These are phyloP conservation scores for Teunomyces panamensis DNA, from an alignment of 805 yeast species.

Conservation along the genomic window DNA sequence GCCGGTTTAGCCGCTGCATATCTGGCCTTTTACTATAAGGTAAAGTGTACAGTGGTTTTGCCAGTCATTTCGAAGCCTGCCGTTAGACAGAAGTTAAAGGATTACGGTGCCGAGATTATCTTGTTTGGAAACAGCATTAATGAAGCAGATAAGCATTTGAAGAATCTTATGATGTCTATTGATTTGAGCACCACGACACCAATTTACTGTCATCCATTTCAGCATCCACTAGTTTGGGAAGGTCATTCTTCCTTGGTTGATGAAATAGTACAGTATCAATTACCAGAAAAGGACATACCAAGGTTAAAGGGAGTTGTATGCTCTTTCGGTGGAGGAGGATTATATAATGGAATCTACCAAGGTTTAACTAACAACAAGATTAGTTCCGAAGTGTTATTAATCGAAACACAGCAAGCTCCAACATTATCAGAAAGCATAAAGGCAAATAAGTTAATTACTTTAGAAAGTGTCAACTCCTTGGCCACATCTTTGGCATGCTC, in stretches of 20 bases:
- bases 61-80: constrained; percentile 48
- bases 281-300: constrained; percentile 14
- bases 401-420: constrained; percentile 65
- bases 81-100: constrained; percentile 44
- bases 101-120: constrained; percentile 50
- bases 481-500: constrained; percentile 68
- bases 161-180: constrained; percentile 19
- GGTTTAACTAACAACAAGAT: constrained; percentile 38
- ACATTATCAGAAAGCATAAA: constrained; percentile 52
- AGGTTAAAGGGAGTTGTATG: constrained; percentile 47
- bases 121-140: constrained; percentile 46
- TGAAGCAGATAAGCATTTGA: constrained; percentile 49
- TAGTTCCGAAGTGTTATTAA: constrained; percentile 34
- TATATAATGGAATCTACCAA: constrained; percentile 49
- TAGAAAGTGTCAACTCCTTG: constrained; percentile 49
- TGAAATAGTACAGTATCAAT: constrained; percentile 35
- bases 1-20: constrained; percentile 56
- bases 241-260: constrained; percentile 51
- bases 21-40: constrained; percentile 36
- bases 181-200: constrained; percentile 22
- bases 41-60: constrained; percentile 58
- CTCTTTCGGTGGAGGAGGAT: constrained; percentile 59
- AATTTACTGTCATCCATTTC: constrained; percentile 56
- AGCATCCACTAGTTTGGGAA: constrained; percentile 50
- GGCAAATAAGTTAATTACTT: constrained; percentile 41